phyloP scores from a whole-genome alignment of 1,284 basidiomycete species.

The Microbotryum intermedium region DNA sequence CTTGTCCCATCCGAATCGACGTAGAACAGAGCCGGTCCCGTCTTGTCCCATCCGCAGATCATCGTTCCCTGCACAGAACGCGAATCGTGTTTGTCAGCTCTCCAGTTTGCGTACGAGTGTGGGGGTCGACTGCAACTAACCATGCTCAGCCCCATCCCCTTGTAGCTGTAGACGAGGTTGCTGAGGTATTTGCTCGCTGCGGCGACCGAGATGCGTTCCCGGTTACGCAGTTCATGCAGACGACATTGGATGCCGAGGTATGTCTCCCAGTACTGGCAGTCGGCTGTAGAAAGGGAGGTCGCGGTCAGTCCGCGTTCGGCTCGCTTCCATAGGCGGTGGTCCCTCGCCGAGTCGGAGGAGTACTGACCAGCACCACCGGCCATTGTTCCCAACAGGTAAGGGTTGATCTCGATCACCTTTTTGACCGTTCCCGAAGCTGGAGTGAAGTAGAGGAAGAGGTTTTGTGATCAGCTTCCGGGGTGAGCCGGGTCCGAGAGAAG shows the following conservation, averaged over 20 bases:
- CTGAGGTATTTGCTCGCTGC: slow-evolving; percentile 96
- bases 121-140: slow-evolving; percentile 47
- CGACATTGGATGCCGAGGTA: slow-evolving; percentile 98
- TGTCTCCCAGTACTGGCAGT: slow-evolving; percentile 96
- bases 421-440: slow-evolving; percentile 88
- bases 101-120: neutral
- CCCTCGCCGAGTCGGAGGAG: neutral
- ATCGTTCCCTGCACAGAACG: slow-evolving; percentile 69
- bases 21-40: slow-evolving; percentile 96
- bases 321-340: too few species aligned
- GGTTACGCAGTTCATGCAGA: slow-evolving; percentile 91
- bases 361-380: slow-evolving; percentile 87
- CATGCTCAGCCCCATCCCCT: slow-evolving; percentile 99
- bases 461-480: neutral
- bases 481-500: neutral
- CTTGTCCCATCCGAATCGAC: slow-evolving; percentile 96
- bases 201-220: slow-evolving; percentile 95
- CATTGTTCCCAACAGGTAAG: slow-evolving; percentile 96
- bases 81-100: neutral
- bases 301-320: neutral
- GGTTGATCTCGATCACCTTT: slow-evolving; percentile 99
- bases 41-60: slow-evolving; percentile 99
- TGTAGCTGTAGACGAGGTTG: slow-evolving; percentile 96
- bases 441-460: neutral
- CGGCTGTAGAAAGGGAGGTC: slow-evolving; percentile 47